These are phyloP conservation scores for Pisolithus microcarpus DNA, from an alignment of 768 basidiomycete genomes.

Conservation along the genomic window DNA sequence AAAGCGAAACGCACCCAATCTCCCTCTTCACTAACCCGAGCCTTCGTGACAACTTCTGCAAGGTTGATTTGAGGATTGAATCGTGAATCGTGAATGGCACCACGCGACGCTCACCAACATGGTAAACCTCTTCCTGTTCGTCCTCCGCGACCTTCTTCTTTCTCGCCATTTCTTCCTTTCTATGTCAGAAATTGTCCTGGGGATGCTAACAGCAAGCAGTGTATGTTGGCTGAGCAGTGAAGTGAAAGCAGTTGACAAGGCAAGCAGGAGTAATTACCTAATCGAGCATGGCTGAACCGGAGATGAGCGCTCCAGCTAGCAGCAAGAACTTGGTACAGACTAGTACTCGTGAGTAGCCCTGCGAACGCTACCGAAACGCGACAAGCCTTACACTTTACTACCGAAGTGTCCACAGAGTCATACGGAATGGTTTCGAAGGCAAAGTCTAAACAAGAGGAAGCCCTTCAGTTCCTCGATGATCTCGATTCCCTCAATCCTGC, in stretches of 20 bases:
- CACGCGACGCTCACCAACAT: slow-evolving; percentile 36
- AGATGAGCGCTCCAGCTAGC: too few relatives aligned
- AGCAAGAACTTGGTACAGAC: too few relatives aligned
- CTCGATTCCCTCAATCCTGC: slow-evolving; percentile 43
- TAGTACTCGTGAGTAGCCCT: too few relatives aligned
- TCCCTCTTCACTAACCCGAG: slow-evolving; percentile 42
- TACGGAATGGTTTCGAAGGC: slow-evolving; percentile 36
- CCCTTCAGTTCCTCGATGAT: slow-evolving; percentile 88
- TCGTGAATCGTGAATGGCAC: background rate
- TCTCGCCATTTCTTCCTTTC: slow-evolving; percentile 13
- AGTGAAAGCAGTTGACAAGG: too few relatives aligned
- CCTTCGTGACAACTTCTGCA: slow-evolving; percentile 55
- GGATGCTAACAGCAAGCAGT: background rate
- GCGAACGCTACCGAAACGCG: too few relatives aligned
- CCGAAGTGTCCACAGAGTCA: background rate
- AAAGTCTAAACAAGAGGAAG: slow-evolving; percentile 82
- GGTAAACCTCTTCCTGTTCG: slow-evolving; percentile 31
- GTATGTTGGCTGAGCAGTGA: too few relatives aligned
- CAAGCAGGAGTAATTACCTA: too few relatives aligned
- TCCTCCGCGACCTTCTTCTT: slow-evolving; percentile 26
- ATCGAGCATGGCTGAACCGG: too few relatives aligned
- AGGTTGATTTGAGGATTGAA: background rate
- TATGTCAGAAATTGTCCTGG: background rate
- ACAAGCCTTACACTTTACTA: background rate
- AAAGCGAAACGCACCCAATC: slow-evolving; percentile 42